These are phyloP conservation scores for Phellopilus nigrolimitatus DNA, from an alignment of 1,284 basidiomycete genomes.

Conservation along the genomic window DNA sequence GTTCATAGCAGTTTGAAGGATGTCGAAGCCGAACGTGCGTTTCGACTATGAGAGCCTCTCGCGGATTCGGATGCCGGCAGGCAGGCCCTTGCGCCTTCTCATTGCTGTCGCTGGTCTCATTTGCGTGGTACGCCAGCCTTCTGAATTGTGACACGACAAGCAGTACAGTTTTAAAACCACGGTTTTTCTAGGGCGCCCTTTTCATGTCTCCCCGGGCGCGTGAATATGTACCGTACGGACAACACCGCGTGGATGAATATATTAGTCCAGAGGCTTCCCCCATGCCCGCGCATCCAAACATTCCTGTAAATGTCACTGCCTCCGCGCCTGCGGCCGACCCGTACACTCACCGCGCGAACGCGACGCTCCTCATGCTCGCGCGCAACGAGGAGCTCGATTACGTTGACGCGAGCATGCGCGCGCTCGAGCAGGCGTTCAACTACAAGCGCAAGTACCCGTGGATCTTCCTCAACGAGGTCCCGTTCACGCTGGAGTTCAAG, in stretches of 20 bases:
- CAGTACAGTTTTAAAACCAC: background rate
- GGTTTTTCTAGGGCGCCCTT: background rate
- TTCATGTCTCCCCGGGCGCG: slow-evolving; percentile 4
- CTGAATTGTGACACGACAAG: background rate
- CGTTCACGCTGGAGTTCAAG: slow-evolving; percentile 44
- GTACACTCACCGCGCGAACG: slow-evolving; percentile 31
- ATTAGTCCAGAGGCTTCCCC: background rate
- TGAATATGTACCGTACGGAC: slow-evolving; percentile 9
- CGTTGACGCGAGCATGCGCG: slow-evolving; percentile 32
- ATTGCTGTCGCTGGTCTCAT: slow-evolving; percentile 9
- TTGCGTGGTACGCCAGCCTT: background rate
- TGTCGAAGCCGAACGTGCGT: slow-evolving; percentile 11
- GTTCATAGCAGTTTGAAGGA: too few species aligned
- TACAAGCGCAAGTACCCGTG: slow-evolving; percentile 23
- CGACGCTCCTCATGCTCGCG: slow-evolving; percentile 41
- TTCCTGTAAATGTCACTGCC: slow-evolving; percentile 8
- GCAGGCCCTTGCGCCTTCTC: slow-evolving; percentile 5
- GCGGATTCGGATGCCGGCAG: slow-evolving; percentile 2
- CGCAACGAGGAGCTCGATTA: slow-evolving; percentile 38
- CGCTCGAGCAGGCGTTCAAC: slow-evolving; percentile 22
- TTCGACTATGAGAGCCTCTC: slow-evolving; percentile 8
- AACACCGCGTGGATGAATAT: background rate
- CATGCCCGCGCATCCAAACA: slow-evolving; percentile 1
- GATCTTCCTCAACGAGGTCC: slow-evolving; percentile 41
- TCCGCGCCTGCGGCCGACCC: slow-evolving; percentile 6